These are phyloP conservation scores for Capsella rubella DNA, from an alignment of 441 rosid genomes.

Conservation along the genomic window DNA sequence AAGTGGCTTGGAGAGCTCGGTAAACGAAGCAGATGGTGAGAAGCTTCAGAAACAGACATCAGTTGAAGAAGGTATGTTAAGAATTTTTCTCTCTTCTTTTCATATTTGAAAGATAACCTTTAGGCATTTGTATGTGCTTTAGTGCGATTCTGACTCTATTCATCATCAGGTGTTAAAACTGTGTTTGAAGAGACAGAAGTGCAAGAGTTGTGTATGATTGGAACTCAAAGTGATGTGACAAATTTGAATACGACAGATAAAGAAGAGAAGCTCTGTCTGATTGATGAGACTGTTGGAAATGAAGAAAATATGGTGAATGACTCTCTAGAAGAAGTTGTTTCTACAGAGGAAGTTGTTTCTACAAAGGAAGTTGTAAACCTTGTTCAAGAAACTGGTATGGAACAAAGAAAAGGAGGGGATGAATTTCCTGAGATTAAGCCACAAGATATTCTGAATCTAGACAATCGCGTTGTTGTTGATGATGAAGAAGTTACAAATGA, in stretches of 20 bases:
- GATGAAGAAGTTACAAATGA: conserved; percentile 19
- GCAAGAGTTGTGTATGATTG: conserved; percentile 16
- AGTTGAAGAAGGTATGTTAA: conserved; percentile 29
- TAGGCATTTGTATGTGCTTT: neutral
- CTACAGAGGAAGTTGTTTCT: conserved; percentile 14
- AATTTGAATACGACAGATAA: neutral
- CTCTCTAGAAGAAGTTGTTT: conserved; percentile 7
- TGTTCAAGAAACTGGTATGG: conserved; percentile 19
- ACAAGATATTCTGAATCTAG: conserved; percentile 29
- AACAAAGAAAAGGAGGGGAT: conserved; percentile 4
- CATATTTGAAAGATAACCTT: neutral
- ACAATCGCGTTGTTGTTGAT: neutral
- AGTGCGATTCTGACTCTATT: neutral
- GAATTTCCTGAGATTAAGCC: conserved; percentile 3
- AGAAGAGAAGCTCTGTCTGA: conserved; percentile 19
- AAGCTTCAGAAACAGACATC: conserved; percentile 20
- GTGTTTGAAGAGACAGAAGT: conserved; percentile 7
- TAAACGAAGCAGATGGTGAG: conserved; percentile 19
- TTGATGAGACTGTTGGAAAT: conserved; percentile 19
- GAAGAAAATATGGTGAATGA: conserved; percentile 20
- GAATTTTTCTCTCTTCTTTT: conserved; percentile 2
- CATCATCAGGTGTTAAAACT: conserved; percentile 29
- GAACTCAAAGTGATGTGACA: conserved; percentile 22
- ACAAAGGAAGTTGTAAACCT: conserved; percentile 20
- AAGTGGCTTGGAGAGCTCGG: conserved; percentile 9